Percentiles rank a stretch among this genome's conserved stretches.
Conservation (phyloP, 1,284 basidiomycete species). For the Dichomitus squalens region DNA sequence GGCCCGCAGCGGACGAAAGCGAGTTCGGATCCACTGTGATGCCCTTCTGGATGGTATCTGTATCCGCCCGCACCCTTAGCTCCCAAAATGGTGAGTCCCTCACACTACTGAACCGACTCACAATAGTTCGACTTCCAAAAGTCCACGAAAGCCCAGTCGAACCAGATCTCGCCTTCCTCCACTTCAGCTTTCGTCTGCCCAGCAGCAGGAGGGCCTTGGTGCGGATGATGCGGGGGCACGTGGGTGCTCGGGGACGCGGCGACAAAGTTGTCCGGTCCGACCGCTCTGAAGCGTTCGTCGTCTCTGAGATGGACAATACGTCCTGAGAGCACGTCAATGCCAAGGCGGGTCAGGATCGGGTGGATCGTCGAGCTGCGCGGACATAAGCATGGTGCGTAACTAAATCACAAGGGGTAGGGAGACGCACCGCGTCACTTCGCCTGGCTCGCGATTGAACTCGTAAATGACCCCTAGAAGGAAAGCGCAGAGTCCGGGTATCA, state of each 20-base stretch:
- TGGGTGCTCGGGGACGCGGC: slow-evolving; percentile 45
- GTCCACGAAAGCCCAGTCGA: slow-evolving; percentile 98
- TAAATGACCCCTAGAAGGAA: slow-evolving; percentile 95
- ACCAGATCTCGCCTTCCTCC: slow-evolving; percentile 88
- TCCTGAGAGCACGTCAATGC: slow-evolving; percentile 88
- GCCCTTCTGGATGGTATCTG: slow-evolving; percentile 73
- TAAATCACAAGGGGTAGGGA: not conserved
- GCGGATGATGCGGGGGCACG: slow-evolving; percentile 30
- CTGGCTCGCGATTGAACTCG: slow-evolving; percentile 92
- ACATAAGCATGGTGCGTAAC: not conserved
- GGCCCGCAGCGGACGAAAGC: slow-evolving; percentile 60
- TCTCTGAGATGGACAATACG: slow-evolving; percentile 86
- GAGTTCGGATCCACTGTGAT: slow-evolving; percentile 67
- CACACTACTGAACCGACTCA: too few relatives aligned
- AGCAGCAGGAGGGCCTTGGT: slow-evolving; percentile 32
- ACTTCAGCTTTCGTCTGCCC: slow-evolving; percentile 34
- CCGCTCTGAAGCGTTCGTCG: slow-evolving; percentile 88
- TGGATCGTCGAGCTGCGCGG: slow-evolving; percentile 72
- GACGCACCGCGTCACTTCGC: slow-evolving; percentile 82
- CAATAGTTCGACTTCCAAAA: slow-evolving; percentile 99
- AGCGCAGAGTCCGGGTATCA: slow-evolving; percentile 90
- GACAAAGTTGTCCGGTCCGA: slow-evolving; percentile 80
- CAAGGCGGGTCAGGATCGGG: slow-evolving; percentile 84
- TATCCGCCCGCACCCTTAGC: not conserved
- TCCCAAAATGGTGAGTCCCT: too few relatives aligned